Conservation (phyloP, 129 eudicot genomes). For the Arctium minus region DNA sequence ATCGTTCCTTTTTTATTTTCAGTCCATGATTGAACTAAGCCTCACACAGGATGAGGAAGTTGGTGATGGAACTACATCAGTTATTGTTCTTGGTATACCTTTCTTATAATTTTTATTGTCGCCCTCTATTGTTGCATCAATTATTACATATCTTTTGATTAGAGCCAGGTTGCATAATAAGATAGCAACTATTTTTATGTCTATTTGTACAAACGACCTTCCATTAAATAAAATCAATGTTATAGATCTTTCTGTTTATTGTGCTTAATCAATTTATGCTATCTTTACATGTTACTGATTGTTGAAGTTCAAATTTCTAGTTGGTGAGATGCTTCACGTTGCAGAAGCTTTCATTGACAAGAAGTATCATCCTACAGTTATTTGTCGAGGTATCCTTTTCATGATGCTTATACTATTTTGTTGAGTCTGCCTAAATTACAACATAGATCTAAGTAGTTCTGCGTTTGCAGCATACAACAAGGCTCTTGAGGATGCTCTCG, state of each 20-base stretch:
- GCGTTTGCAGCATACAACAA: constrained; percentile 64
- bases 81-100: constrained; percentile 81
- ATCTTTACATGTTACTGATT: constrained; percentile 6
- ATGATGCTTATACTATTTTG: neutral
- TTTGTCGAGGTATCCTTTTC: constrained; percentile 64
- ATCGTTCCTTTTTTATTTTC: neutral
- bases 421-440: neutral
- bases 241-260: neutral
- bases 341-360: constrained; percentile 91
- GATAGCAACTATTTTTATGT: neutral
- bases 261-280: neutral
- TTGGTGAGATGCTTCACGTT: constrained; percentile 99
- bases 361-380: constrained; percentile 88
- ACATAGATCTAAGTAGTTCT: neutral
- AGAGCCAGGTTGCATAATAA: neutral
- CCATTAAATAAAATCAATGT: neutral
- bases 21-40: constrained; percentile 98
- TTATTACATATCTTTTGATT: neutral
- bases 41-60: constrained; percentile 99
- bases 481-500: constrained; percentile 91
- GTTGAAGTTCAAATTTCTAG: constrained; percentile 30
- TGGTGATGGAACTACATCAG: constrained; percentile 98
- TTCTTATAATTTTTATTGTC: neutral
- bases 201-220: too few species aligned
- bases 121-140: neutral